Percentiles rank a stretch among this genome's conserved stretches.
Evolutionary conservation across 2,329 filamentous ascomycete species (phyloP).

Genomic region (Sarocladium kiliense): DNA sequence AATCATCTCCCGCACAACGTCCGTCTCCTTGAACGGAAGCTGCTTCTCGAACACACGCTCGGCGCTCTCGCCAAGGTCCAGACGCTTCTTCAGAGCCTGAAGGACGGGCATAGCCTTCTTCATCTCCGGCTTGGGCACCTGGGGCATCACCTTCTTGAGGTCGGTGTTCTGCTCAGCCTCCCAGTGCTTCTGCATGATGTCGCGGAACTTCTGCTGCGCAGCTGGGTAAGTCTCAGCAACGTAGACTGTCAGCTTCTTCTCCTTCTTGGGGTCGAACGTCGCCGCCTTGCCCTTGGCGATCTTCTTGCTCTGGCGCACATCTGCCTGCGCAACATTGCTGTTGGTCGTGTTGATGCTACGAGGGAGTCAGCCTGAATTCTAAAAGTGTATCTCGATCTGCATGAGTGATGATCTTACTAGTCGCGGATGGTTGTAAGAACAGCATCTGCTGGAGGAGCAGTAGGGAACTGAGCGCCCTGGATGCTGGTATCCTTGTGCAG

Average conservation of each 20-base stretch:
- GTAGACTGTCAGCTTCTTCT: slow-evolving; percentile 88
- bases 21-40: slow-evolving; percentile 79
- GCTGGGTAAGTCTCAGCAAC: slow-evolving; percentile 72
- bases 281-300: slow-evolving; percentile 87
- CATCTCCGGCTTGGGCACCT: slow-evolving; percentile 81
- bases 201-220: slow-evolving; percentile 91
- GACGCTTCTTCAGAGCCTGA: slow-evolving; percentile 76
- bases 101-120: slow-evolving; percentile 99
- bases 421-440: slow-evolving; percentile 54
- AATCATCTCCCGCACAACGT: slow-evolving; percentile 72
- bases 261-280: slow-evolving; percentile 82
- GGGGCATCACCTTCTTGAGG: slow-evolving; percentile 74
- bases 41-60: slow-evolving; percentile 74
- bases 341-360: slow-evolving; percentile 5
- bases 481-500: slow-evolving; percentile 72
- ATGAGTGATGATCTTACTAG: slow-evolving; percentile 6
- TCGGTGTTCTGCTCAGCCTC: slow-evolving; percentile 58
- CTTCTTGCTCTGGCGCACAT: slow-evolving; percentile 79
- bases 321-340: slow-evolving; percentile 50
- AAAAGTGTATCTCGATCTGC: no score
- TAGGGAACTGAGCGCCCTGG: slow-evolving; percentile 73
- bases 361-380: no score
- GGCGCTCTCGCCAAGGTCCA: slow-evolving; percentile 64
- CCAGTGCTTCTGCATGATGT: slow-evolving; percentile 69
- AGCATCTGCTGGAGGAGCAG: slow-evolving; percentile 46